Base-by-base conservation (phyloP, 202 grass and related monocot genomes). In the Bolboschoenoplectus hybrid region DNA sequence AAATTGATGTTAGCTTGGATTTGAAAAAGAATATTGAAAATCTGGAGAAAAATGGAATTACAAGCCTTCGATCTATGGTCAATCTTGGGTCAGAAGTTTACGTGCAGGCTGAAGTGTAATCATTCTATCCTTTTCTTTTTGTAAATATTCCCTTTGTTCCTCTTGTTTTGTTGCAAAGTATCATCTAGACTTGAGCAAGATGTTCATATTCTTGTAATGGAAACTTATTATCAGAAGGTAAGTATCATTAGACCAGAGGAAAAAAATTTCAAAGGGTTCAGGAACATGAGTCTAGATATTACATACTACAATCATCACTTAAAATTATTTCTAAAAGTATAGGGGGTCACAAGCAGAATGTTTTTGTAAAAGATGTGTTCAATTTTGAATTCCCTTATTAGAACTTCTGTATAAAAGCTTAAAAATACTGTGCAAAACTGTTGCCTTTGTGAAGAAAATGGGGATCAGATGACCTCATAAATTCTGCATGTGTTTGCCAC, bases 71-170 rank as follows among this genome's bases (percentile, higher is more conserved):
- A 4, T 93, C 95, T 52, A 98, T 95, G 93, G 82, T 98, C 51
- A 98, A 95, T 86, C 91, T 98, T 52, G 95, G 93, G 5, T 98
- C 95, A 14, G 93, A 98, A 85, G 91, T 98, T 68, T 98, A 98
- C 81, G 87, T 87, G 85, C 93, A 98, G 69, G 93, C 95, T 71
- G 87, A 93, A 85, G 95, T 98, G 95, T 98, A 98, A 92, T 11
- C 53, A 9, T 67, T 82, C 5, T 43, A 13, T 17, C 79, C 85
- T 63, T 41, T 61, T 83, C 14, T 34, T 45, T 81, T 51, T 67
- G 16, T 39, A 49, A 80, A 58, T n/a, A 60, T 35, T 80, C 34
- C 53, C 35, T n/a, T 39, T 79, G 12, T 34, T 58, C 35, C 7
- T 57, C 2, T 39, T 80, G n/a, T 51, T 80, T 80, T 47, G 69